A percentile compares a stretch with the other conserved stretches of the same genome.
These are phyloP conservation scores for Suillus americanus DNA, from an alignment of 768 basidiomycete genomes.

Conservation along the genomic window DNA sequence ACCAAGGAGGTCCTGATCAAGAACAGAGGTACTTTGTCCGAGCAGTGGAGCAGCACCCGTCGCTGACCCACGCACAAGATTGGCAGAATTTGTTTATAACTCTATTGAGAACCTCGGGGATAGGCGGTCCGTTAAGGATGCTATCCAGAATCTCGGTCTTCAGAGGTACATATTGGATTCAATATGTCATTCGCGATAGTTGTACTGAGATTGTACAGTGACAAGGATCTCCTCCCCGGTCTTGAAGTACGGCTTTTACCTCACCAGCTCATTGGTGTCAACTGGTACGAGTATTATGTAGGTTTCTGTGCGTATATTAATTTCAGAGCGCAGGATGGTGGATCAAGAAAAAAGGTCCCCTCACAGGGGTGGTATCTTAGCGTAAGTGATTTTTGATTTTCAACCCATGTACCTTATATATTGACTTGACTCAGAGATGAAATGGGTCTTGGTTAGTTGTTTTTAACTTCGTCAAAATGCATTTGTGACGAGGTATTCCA, in stretches of 20 bases:
- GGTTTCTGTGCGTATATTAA: background rate
- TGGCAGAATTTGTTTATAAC: conserved; percentile 62
- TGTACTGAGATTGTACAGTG: conserved; percentile 29
- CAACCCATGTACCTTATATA: conserved; percentile 7
- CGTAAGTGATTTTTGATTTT: conserved; percentile 33
- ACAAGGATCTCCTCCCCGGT: conserved; percentile 61
- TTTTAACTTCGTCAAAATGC: background rate
- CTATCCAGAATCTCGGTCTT: conserved; percentile 53
- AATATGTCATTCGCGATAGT: background rate
- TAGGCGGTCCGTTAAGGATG: conserved; percentile 50
- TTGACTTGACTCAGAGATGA: conserved; percentile 47
- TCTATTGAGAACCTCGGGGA: conserved; percentile 59
- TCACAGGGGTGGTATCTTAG: conserved; percentile 64
- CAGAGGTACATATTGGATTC: conserved; percentile 37
- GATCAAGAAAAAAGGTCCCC: conserved; percentile 49
- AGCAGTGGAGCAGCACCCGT: background rate
- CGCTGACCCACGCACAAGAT: conserved; percentile 30
- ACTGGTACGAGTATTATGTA: conserved; percentile 44
- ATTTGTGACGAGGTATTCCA: background rate
- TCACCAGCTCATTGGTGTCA: conserved; percentile 77
- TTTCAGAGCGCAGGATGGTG: conserved; percentile 53
- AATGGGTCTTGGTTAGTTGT: conserved; percentile 56
- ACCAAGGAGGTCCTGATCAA: conserved; percentile 61
- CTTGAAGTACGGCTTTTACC: conserved; percentile 68
- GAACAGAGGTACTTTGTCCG: conserved; percentile 37